Percentiles rank a stretch among this genome's conserved stretches.
Evolutionary conservation across 441 rosid genomes (phyloP).

Genomic region (Metrosideros polymorpha): DNA sequence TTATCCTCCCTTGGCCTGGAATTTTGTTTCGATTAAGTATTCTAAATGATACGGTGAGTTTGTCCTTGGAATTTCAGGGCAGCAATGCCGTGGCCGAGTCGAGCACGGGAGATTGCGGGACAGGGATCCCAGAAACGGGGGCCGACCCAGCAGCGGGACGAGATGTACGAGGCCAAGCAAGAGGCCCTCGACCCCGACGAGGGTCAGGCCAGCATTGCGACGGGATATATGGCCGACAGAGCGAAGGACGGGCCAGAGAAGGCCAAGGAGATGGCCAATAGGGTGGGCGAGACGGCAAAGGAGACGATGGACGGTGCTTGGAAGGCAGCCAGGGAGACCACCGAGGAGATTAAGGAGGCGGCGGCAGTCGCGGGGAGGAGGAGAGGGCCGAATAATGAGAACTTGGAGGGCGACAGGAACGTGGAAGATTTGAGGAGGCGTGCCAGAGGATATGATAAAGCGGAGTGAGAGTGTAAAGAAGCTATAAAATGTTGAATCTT

Average conservation of each 20-base stretch:
- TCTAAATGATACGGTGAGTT: not conserved
- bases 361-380: not conserved
- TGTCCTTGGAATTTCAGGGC: not conserved
- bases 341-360: constrained; percentile 20
- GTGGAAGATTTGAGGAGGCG: not conserved
- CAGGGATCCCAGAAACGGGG: not conserved
- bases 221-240: constrained; percentile 19
- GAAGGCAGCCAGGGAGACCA: constrained; percentile 27
- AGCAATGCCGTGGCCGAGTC: constrained; percentile 4
- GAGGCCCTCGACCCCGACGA: constrained; percentile 6
- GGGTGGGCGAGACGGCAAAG: constrained; percentile 30
- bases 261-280: constrained; percentile 21
- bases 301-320: constrained; percentile 34
- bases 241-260: constrained; percentile 29
- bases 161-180: constrained; percentile 9
- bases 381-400: not conserved
- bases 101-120: not conserved
- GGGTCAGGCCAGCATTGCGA: not conserved
- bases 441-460: not conserved
- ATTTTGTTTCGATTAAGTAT: not conserved
- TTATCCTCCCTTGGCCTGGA: not conserved
- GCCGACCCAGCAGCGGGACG: not conserved
- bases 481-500: too few species aligned
- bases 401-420: not conserved
- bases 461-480: not conserved